phyloP scores from a whole-genome alignment of 192 early-diverging fungal genomes.

The Backusella macrospora region DNA sequence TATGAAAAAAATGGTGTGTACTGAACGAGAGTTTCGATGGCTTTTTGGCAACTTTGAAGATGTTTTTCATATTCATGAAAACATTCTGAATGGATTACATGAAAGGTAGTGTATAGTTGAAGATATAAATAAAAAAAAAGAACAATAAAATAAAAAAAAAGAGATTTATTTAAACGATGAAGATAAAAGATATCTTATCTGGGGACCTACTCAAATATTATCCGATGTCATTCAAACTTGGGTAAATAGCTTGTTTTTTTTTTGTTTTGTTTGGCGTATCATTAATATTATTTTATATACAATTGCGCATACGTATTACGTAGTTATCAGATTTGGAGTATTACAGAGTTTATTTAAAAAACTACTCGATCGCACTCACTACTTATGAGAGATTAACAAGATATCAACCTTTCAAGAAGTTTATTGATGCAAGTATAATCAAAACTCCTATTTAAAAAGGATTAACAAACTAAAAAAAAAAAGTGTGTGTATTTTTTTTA shows the following conservation, averaged over 20 bases:
- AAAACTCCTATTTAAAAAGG: slow-evolving; percentile 11
- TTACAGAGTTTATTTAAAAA: slow-evolving; percentile 31
- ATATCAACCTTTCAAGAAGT: slow-evolving; percentile 37
- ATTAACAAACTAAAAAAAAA: no score
- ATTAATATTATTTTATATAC: not conserved
- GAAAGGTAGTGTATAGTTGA: slow-evolving; percentile 23
- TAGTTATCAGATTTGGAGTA: slow-evolving; percentile 22
- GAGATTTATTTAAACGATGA: slow-evolving; percentile 16
- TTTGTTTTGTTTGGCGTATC: not conserved
- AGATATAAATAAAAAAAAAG: not conserved
- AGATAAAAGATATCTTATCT: slow-evolving; percentile 30
- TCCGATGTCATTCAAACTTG: slow-evolving; percentile 35
- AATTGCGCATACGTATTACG: no score
- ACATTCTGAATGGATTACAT: slow-evolving; percentile 19
- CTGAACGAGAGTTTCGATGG: slow-evolving; percentile 34
- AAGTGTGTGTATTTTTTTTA: not conserved
- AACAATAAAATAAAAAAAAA: not conserved
- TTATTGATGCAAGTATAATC: slow-evolving; percentile 38
- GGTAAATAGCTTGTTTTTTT: slow-evolving; percentile 26
- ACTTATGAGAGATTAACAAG: slow-evolving; percentile 31
- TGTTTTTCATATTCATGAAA: slow-evolving; percentile 20
- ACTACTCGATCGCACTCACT: slow-evolving; percentile 27
- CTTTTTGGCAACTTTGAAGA: slow-evolving; percentile 38
- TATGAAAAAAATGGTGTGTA: slow-evolving; percentile 32
- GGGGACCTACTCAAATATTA: slow-evolving; percentile 42